Evolutionary conservation across 257 asterid species (phyloP), one percentile per base, ranked within the genome.

Genomic region (Ballota nigra): DNA sequence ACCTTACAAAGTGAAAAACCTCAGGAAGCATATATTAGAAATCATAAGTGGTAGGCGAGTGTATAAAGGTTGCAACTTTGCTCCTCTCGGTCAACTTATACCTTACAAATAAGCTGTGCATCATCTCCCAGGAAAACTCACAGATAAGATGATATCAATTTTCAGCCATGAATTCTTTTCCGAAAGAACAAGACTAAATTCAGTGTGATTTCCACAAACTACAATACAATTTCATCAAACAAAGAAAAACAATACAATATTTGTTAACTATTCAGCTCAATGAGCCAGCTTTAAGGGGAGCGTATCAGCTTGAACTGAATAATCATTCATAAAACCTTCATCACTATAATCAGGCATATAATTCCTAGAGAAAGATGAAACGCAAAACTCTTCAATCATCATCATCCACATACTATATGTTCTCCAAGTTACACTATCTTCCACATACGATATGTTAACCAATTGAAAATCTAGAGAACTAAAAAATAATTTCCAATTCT

Each of bases 151-250:
- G 15, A 26, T 10, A 61, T 23, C 6, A 23, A 51, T 4, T 61
- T 45, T 47, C 33, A 15, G 47, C 49, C 19, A 31, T 3, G 3
- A 52, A 64, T 36, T 18, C 34, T 65, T 24, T 36, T n/a, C 59
- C 67, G 23, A 19, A 23, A 11, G 57, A 23, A 8, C 34, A 51
- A 62, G 33, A 63, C 45, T 26, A 51, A 72, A 15, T 11, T 19
- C 66, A 52, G 23, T 34, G n/a, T 10, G 49, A 41, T 41, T 11
- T 12, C 16, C 49, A 41, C 49, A 5, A 63, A 38, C 69, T 16
- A 65, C 60, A 24, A 22, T 12, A 66, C 13, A 52, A n/a, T 62
- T 68, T 5, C 18, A 72, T 40, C 41, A 55, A 69, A 70, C 51
- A 66, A 12, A 9, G 41, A 47, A 43, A 69, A 47, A 69, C 19